Evolutionary conservation across 768 basidiomycete genomes (phyloP).

Genomic region (Neoboletus magnificus): DNA sequence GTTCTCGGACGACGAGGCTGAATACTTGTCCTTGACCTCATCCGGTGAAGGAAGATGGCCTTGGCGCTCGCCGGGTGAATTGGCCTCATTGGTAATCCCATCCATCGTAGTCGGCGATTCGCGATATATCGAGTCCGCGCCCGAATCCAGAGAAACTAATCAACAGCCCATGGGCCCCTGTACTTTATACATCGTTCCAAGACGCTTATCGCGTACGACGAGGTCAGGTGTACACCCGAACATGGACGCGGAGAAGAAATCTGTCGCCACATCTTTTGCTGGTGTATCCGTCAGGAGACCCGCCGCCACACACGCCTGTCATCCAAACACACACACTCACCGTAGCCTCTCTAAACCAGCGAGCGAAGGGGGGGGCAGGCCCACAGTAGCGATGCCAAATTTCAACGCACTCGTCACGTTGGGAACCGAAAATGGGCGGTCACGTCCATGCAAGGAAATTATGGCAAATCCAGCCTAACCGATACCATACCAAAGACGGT

Average conservation of each 20-base stretch:
- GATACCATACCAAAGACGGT: constrained; percentile 17
- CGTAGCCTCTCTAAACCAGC: not conserved
- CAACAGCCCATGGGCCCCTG: not conserved
- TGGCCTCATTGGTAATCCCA: not conserved
- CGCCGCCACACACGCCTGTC: not conserved
- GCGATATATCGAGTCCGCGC: not conserved
- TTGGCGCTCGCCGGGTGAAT: not conserved
- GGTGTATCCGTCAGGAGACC: constrained; percentile 1
- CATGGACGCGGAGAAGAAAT: not conserved
- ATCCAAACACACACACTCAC: constrained; percentile 5
- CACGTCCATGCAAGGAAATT: constrained; percentile 9
- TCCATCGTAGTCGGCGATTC: not conserved
- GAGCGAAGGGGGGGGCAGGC: not conserved
- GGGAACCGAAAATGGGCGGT: not conserved
- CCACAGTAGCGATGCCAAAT: not conserved
- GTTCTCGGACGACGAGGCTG: not conserved
- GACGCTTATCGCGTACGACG: constrained; percentile 9
- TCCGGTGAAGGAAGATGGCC: not conserved
- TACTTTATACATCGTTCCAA: not conserved
- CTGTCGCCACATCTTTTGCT: not conserved
- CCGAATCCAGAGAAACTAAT: not conserved
- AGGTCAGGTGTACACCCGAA: constrained; percentile 2
- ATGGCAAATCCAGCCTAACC: constrained; percentile 7
- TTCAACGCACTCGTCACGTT: not conserved
- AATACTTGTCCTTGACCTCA: not conserved